Evolutionary conservation across 768 basidiomycete species (phyloP).

Genomic region (Calocera cornea): DNA sequence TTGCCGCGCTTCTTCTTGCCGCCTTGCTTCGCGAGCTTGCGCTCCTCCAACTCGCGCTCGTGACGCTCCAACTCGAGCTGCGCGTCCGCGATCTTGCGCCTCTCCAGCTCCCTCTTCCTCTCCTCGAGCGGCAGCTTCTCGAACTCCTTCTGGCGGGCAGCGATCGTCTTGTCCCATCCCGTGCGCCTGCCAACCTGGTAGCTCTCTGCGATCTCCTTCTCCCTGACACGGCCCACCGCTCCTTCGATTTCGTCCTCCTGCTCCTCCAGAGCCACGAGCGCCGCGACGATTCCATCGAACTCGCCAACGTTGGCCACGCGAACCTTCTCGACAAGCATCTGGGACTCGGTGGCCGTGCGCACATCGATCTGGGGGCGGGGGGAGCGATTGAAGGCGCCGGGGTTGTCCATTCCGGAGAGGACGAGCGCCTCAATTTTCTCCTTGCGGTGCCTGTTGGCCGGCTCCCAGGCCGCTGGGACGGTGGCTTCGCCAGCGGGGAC

Average conservation of each 20-base stretch:
- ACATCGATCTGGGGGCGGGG: neutral
- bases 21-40: no score
- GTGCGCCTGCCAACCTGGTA: neutral
- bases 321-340: neutral
- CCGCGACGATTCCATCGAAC: neutral
- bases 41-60: no score
- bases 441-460: neutral
- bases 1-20: no score
- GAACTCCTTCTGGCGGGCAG: neutral
- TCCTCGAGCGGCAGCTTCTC: neutral
- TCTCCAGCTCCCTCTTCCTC: neutral
- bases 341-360: neutral
- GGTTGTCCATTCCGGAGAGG: neutral
- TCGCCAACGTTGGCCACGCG: neutral
- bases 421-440: neutral
- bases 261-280: neutral
- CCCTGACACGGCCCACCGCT: neutral
- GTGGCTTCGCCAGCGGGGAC: no score
- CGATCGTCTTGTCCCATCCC: neutral
- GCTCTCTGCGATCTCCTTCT: neutral
- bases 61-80: neutral
- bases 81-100: neutral
- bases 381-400: neutral
- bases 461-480: no score
- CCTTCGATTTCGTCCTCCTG: neutral